Evolutionary conservation across 2,329 filamentous ascomycete species (phyloP).

Genomic region (Hymenoscyphus repandus): DNA sequence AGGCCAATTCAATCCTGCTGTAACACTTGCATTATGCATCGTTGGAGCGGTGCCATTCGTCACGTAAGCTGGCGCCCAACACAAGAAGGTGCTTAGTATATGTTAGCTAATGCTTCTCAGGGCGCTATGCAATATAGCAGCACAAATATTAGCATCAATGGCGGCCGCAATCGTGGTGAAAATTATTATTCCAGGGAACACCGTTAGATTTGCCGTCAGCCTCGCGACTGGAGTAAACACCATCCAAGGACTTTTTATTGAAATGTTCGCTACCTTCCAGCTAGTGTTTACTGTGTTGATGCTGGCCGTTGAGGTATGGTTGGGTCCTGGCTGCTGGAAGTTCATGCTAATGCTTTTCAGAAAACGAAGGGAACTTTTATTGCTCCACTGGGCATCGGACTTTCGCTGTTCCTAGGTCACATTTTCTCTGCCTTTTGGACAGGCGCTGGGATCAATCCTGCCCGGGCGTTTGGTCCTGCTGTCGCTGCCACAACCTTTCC

Average conservation of each 20-base stretch:
- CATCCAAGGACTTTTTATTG: constrained; percentile 3
- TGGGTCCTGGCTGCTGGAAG: neutral
- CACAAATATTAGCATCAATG: constrained; percentile 25
- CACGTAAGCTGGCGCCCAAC: constrained; percentile 18
- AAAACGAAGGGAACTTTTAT: constrained; percentile 44
- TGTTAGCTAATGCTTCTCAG: too few species aligned
- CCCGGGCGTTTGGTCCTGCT: constrained; percentile 42
- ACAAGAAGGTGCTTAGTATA: too few species aligned
- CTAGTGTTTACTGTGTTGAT: constrained; percentile 3
- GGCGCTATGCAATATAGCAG: neutral
- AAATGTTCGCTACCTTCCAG: neutral
- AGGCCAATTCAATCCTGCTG: constrained; percentile 43
- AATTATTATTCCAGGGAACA: constrained; percentile 31
- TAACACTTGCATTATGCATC: constrained; percentile 32
- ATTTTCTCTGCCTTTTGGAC: constrained; percentile 40
- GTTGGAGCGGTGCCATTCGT: constrained; percentile 28
- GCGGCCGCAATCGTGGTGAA: constrained; percentile 34
- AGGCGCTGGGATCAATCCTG: constrained; percentile 43
- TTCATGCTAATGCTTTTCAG: neutral
- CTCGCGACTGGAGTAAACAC: constrained; percentile 4
- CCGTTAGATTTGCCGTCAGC: constrained; percentile 6
- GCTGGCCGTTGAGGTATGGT: constrained; percentile 14
- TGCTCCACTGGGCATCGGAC: constrained; percentile 42
- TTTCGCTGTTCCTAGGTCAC: constrained; percentile 38
- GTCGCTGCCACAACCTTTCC: constrained; percentile 38